phyloP scores from a whole-genome alignment of 805 yeast species.

The Nakazawaea sp. region DNA sequence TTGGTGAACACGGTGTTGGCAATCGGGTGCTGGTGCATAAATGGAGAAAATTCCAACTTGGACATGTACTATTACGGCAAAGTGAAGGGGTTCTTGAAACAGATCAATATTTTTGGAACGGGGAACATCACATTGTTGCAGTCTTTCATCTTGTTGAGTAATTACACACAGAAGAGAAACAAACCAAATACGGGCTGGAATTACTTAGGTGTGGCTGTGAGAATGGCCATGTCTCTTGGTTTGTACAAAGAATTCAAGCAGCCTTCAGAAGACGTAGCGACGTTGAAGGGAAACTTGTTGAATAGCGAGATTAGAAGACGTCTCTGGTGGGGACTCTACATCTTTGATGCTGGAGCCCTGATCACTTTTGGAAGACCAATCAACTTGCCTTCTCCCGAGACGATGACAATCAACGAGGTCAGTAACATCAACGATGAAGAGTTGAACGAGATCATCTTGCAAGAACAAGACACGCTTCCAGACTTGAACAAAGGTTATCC shows the following conservation, averaged over 20 bases:
- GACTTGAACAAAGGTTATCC: slow-evolving; percentile 30
- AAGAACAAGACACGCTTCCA: slow-evolving; percentile 12
- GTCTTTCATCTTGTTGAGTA: slow-evolving; percentile 46
- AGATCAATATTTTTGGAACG: slow-evolving; percentile 45
- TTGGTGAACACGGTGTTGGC: slow-evolving; percentile 52
- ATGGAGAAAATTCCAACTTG: slow-evolving; percentile 44
- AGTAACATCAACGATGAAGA: slow-evolving; percentile 41
- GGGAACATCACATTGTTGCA: slow-evolving; percentile 51
- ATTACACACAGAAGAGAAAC: slow-evolving; percentile 57
- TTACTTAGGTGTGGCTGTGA: slow-evolving; percentile 53
- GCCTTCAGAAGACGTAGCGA: slow-evolving; percentile 10
- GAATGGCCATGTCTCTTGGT: slow-evolving; percentile 65
- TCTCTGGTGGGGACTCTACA: slow-evolving; percentile 63
- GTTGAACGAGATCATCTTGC: slow-evolving; percentile 19
- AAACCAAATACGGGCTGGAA: slow-evolving; percentile 68
- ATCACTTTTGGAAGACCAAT: slow-evolving; percentile 62
- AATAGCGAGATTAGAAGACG: slow-evolving; percentile 52
- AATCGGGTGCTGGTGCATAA: slow-evolving; percentile 62
- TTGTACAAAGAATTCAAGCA: slow-evolving; percentile 47
- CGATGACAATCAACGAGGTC: slow-evolving; percentile 44
- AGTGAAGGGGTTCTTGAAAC: slow-evolving; percentile 35
- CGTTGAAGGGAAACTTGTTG: slow-evolving; percentile 28
- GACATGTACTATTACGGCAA: slow-evolving; percentile 51
- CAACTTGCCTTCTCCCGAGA: slow-evolving; percentile 38
- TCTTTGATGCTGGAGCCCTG: slow-evolving; percentile 58